Evolutionary conservation across 495 filamentous ascomycete species (phyloP), one percentile per base, ranked within the genome.

Genomic region (Penicillium soppii): DNA sequence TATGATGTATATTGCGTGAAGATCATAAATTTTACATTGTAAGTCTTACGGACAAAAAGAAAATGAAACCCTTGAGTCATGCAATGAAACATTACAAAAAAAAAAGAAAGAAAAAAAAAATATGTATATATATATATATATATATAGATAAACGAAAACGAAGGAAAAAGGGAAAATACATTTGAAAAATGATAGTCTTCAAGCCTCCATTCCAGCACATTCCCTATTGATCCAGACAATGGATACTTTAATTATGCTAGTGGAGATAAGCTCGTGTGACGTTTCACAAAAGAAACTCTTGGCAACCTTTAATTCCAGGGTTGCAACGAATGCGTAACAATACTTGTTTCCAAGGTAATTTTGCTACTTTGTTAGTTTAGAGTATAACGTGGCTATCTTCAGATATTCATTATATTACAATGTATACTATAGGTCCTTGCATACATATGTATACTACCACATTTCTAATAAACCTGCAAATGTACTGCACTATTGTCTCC

Each of bases 191-290:
- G 5, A 17, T n/a, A 19, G 7, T 19, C n/a, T n/a, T n/a, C n/a
- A n/a, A n/a, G n/a, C n/a, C n/a, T n/a, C 19, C 5, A 7, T 7
- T 37, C 37, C 19, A 56, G 41, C 43, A 54, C 55, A 50, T 62
- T 62, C 49, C 43, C 42, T 19, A 48, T 50, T 50, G 38, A 42
- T 53, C 47, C 17, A 37, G 19, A 50, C 43, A 50, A 54, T 64
- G 56, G 54, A 62, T 50, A 61, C 54, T 42, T 57, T 59, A 61
- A 71, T 68, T 67, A 65, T 71, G 65, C 61, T 67, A 63, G 66
- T 73, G 70, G 70, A 70, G 70, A 73, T 73, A 71, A 73, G 66
- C 66, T 70, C 67, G 67, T 70, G 68, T 58, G 65, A 71, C 68
- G 66, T 73, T 71, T 66, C 70, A 73, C 68, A 56, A 55, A 63